Evolutionary conservation across 2,329 filamentous ascomycete genomes (phyloP), one percentile per base, ranked within the genome.

Genomic region (Rutstroemia sp.): DNA sequence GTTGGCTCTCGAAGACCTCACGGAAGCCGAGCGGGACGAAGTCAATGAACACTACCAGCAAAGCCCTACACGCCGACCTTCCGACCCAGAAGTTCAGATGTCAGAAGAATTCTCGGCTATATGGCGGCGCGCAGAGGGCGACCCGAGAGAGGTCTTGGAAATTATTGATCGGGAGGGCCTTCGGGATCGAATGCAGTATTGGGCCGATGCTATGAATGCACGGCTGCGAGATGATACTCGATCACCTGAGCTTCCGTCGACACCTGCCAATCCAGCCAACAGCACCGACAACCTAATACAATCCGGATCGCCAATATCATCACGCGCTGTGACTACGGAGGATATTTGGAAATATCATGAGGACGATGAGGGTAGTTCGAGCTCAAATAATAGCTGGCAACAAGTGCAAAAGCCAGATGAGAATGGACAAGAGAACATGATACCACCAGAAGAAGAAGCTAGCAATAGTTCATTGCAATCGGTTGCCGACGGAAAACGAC

Each of bases 111-210:
- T 73, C 69, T 72, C 78, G 62, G 76, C 74, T 55, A 83, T 81
- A 39, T 85, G 83, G 69, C 75, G 77, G 44, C 79, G 80, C 55
- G 82, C 83, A 1, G 76, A 77, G 45, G 83, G 83, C 4, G 77
- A 87, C 62, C 77, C 78, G 0, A 74, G 79, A 38, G 77, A 76
- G 57, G 81, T 88, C 25, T 62, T 86, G 3, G 73, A 76, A 42
- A 81, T 88, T 21, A 83, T 87, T 34, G 76, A 79, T 41, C 77
- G 81, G 39, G 83, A 87, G 62, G 76, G 78, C 4, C 75, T 82
- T 2, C 75, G 80, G 55, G 79, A 82, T 10, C 78, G 79, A 50
- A 74, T 88, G 37, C 73, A 74, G 10, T 81, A 82, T 67, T 82
- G 83, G 74, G 75, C 86, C 10, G 74, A 76, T 34, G 72, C 80